phyloP scores from a whole-genome alignment of 2,329 filamentous ascomycete species.

The Pestalotiopsis sp. region DNA sequence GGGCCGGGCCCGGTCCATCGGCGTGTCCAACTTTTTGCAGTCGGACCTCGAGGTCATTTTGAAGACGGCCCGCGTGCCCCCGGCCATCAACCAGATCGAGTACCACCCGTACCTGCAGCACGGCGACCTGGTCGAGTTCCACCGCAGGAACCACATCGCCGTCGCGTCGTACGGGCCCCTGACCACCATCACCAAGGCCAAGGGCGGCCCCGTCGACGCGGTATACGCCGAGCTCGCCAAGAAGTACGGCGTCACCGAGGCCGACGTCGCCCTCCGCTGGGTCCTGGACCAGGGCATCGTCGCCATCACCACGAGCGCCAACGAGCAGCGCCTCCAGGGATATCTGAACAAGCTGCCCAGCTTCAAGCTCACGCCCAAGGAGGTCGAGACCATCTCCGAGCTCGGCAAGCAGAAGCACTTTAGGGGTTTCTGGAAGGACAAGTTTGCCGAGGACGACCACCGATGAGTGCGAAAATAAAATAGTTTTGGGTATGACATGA shows the following conservation, averaged over 20 bases:
- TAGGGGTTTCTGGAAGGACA: constrained; percentile 59
- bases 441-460: constrained; percentile 55
- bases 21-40: constrained; percentile 74
- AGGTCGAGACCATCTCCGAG: constrained; percentile 58
- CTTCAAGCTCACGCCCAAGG: constrained; percentile 62
- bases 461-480: constrained; percentile 29
- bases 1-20: constrained; percentile 70
- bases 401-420: constrained; percentile 63
- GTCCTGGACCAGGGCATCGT: constrained; percentile 61
- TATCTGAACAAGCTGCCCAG: constrained; percentile 52
- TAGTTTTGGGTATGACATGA: background rate
- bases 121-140: constrained; percentile 58
- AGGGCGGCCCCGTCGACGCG: constrained; percentile 55
- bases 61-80: constrained; percentile 61
- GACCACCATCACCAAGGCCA: constrained; percentile 43
- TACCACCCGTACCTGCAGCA: constrained; percentile 77
- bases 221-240: constrained; percentile 52
- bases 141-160: constrained; percentile 59
- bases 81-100: constrained; percentile 81
- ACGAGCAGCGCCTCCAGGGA: constrained; percentile 57
- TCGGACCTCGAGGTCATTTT: constrained; percentile 58
- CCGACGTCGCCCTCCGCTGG: constrained; percentile 63
- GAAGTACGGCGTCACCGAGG: constrained; percentile 61
- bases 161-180: constrained; percentile 59
- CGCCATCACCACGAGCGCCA: constrained; percentile 62